Evolutionary conservation across 257 asterid genomes (phyloP).

Genomic region (Leptodermis oblonga): DNA sequence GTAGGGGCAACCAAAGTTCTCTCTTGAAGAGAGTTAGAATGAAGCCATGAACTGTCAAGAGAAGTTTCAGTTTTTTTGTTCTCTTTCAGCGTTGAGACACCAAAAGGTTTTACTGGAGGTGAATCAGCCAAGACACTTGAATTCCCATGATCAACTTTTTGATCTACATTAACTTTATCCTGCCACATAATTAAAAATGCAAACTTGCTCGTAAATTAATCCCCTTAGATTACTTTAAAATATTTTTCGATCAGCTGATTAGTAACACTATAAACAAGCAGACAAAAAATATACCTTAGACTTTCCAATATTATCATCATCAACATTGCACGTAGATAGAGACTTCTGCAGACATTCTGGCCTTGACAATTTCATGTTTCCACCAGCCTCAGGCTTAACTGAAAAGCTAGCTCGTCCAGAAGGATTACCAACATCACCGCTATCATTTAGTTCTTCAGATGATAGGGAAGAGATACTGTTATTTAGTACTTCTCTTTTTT

Average conservation of each 20-base stretch:
- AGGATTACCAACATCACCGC: conserved; percentile 17
- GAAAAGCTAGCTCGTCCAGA: conserved; percentile 25
- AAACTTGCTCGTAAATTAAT: not conserved
- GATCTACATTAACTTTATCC: conserved; percentile 32
- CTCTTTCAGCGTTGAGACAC: conserved; percentile 58
- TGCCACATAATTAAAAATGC: conserved; percentile 21
- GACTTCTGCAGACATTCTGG: conserved; percentile 27
- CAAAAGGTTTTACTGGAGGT: conserved; percentile 24
- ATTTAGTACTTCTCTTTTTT: conserved; percentile 17
- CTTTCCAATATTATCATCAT: conserved; percentile 22
- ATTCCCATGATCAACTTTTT: conserved; percentile 17
- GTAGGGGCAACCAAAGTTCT: conserved; percentile 44
- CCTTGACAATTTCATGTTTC: conserved; percentile 19
- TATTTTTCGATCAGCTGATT: not conserved
- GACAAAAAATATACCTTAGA: conserved; percentile 33
- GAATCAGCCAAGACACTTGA: conserved; percentile 18
- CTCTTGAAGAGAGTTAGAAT: conserved; percentile 16
- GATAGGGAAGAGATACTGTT: conserved; percentile 16
- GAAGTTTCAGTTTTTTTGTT: conserved; percentile 32
- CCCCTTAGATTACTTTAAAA: not conserved
- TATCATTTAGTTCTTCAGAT: conserved; percentile 23
- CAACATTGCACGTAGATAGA: conserved; percentile 16
- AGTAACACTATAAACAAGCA: conserved; percentile 1
- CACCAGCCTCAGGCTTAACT: conserved; percentile 25
- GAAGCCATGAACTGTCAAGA: conserved; percentile 23